A percentile compares a stretch with the other conserved stretches of the same genome.
Conservation (phyloP, 2,329 filamentous ascomycete genomes). For the Stemphylium beticola region DNA sequence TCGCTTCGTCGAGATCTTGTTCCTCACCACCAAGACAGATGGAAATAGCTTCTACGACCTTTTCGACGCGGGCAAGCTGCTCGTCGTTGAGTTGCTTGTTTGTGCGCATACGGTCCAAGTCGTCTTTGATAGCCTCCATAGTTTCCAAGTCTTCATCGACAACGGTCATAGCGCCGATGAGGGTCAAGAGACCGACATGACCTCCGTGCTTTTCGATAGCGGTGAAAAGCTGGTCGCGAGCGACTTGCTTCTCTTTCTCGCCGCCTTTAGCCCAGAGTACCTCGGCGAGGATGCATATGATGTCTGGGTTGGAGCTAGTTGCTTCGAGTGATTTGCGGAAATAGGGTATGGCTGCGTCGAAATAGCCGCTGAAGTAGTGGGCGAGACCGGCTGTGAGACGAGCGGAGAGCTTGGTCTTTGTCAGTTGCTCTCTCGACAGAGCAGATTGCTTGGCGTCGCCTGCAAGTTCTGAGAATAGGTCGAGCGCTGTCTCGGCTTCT, state of each 20-base stretch:
- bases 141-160: constrained; percentile 80
- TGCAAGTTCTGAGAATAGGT: constrained; percentile 75
- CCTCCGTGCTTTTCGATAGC: constrained; percentile 75
- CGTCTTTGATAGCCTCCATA: constrained; percentile 78
- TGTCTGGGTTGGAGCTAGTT: constrained; percentile 77
- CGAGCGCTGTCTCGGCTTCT: constrained; percentile 79
- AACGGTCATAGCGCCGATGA: constrained; percentile 84
- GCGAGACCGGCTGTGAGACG: constrained; percentile 86
- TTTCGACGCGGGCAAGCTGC: constrained; percentile 73
- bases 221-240: constrained; percentile 79
- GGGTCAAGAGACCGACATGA: constrained; percentile 78
- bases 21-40: constrained; percentile 58
- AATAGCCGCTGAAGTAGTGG: constrained; percentile 71
- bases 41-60: constrained; percentile 77
- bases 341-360: constrained; percentile 74
- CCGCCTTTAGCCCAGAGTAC: constrained; percentile 91
- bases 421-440: constrained; percentile 68
- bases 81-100: constrained; percentile 66
- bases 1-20: constrained; percentile 67
- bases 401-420: constrained; percentile 78
- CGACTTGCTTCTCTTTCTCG: constrained; percentile 74
- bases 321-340: constrained; percentile 83
- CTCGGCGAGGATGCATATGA: constrained; percentile 85
- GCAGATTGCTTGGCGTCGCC: constrained; percentile 51
- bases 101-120: constrained; percentile 75